Conservation (phyloP, 164 flowering plant species). For the Protea cynaroides region DNA sequence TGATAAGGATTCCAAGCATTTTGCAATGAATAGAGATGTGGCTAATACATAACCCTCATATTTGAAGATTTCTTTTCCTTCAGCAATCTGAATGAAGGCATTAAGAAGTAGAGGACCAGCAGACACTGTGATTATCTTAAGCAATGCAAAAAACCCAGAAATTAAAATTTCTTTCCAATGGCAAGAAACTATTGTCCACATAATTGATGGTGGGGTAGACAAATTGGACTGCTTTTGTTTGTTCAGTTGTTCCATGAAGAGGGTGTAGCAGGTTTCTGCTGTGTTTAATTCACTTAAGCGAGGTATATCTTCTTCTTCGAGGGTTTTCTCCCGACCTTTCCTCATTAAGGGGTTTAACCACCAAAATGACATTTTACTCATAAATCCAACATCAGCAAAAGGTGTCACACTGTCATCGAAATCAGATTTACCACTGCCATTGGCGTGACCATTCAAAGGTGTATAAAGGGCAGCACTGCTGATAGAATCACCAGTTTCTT, state of each 20-base stretch:
- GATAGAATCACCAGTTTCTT: background rate
- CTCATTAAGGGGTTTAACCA: conserved; percentile 65
- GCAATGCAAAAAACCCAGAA: conserved; percentile 56
- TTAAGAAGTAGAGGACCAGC: conserved; percentile 52
- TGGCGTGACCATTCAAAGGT: conserved; percentile 24
- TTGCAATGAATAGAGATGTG: conserved; percentile 30
- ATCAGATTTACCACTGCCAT: conserved; percentile 8
- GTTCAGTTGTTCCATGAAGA: conserved; percentile 29
- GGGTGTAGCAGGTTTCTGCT: conserved; percentile 40
- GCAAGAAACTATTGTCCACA: conserved; percentile 34
- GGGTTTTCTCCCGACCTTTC: conserved; percentile 38
- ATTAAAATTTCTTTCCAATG: conserved; percentile 39
- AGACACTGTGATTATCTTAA: conserved; percentile 40
- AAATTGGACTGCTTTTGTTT: conserved; percentile 18
- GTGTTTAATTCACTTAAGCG: conserved; percentile 31
- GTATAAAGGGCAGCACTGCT: conserved; percentile 13
- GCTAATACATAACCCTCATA: conserved; percentile 53
- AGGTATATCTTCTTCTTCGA: conserved; percentile 50
- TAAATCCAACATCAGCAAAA: conserved; percentile 42
- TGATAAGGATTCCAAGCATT: conserved; percentile 52
- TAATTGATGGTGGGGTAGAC: conserved; percentile 25
- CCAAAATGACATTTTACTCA: conserved; percentile 51
- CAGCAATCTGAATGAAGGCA: conserved; percentile 60
- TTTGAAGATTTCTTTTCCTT: conserved; percentile 35
- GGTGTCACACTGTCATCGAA: conserved; percentile 30